Conservation (phyloP, 805 yeast species). For the Candida coleopterorum region DNA sequence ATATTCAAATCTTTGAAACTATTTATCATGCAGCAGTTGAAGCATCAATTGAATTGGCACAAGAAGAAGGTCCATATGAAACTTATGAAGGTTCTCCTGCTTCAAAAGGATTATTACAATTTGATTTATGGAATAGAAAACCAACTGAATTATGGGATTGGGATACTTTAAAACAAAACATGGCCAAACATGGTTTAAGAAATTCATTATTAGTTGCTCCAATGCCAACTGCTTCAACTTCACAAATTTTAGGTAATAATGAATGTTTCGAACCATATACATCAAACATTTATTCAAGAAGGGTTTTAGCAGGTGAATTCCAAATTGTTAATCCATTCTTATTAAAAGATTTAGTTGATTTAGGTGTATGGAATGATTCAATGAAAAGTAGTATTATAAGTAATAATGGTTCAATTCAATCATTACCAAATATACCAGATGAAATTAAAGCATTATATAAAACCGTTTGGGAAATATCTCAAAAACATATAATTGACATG, state of each 20-base stretch:
- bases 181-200: slow-evolving; percentile 49
- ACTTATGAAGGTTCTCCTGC: slow-evolving; percentile 56
- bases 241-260: slow-evolving; percentile 57
- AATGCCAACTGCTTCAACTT: slow-evolving; percentile 66
- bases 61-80: slow-evolving; percentile 46
- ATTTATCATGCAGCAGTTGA: slow-evolving; percentile 58
- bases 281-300: slow-evolving; percentile 57
- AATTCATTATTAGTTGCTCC: slow-evolving; percentile 60
- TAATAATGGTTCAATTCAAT: slow-evolving; percentile 56
- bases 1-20: slow-evolving; percentile 58
- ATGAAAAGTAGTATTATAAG: slow-evolving; percentile 54
- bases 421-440: slow-evolving; percentile 50
- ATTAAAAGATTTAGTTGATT: slow-evolving; percentile 52
- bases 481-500: slow-evolving; percentile 53
- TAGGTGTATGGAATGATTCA: slow-evolving; percentile 53
- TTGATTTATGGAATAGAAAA: slow-evolving; percentile 54
- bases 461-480: slow-evolving; percentile 61
- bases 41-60: slow-evolving; percentile 52
- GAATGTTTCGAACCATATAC: slow-evolving; percentile 64
- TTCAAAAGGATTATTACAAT: slow-evolving; percentile 52
- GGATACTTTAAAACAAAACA: slow-evolving; percentile 48
- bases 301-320: slow-evolving; percentile 62
- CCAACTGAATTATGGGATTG: slow-evolving; percentile 58
- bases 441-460: slow-evolving; percentile 51
- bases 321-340: slow-evolving; percentile 59